Percentiles rank a stretch among this genome's conserved stretches.
These are phyloP conservation scores for Suhomyces taliae DNA, from an alignment of 1,139 yeast genomes.

Conservation along the genomic window DNA sequence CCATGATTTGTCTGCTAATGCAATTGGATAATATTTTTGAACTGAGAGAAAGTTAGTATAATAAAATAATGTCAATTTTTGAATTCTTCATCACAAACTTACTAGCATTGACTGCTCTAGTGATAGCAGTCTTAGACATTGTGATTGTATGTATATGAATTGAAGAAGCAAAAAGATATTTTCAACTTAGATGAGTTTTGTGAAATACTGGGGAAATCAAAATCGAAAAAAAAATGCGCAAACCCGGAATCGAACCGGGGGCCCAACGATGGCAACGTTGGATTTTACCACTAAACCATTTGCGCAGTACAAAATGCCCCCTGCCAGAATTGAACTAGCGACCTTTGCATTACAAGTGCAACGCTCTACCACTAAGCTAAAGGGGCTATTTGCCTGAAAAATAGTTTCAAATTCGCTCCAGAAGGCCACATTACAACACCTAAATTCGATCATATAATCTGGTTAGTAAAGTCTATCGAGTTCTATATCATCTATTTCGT, in stretches of 20 bases:
- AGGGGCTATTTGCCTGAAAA: constrained; percentile 44
- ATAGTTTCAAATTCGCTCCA: background rate
- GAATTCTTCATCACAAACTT: constrained; percentile 11
- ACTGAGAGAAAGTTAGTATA: constrained; percentile 30
- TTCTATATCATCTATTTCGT: no score
- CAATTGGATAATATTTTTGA: constrained; percentile 69
- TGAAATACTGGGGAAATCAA: background rate
- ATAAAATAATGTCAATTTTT: background rate
- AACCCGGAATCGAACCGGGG: constrained; percentile 16
- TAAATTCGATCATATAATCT: no score
- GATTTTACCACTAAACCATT: constrained; percentile 15
- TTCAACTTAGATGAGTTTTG: background rate
- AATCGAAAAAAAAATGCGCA: constrained; percentile 9
- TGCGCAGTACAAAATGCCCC: constrained; percentile 53
- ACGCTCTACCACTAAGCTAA: constrained; percentile 97
- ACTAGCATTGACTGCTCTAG: constrained; percentile 49
- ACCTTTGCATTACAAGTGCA: constrained; percentile 95
- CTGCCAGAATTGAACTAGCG: constrained; percentile 95
- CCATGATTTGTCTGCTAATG: constrained; percentile 84
- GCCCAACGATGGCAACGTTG: constrained; percentile 16
- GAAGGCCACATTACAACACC: no score
- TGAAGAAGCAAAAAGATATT: background rate
- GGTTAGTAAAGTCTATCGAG: no score
- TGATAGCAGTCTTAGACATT: constrained; percentile 42
- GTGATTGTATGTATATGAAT: background rate